Evolutionary conservation across 495 filamentous ascomycete species (phyloP), one percentile per base, ranked within the genome.

Genomic region (Sphaerosporella brunnea): DNA sequence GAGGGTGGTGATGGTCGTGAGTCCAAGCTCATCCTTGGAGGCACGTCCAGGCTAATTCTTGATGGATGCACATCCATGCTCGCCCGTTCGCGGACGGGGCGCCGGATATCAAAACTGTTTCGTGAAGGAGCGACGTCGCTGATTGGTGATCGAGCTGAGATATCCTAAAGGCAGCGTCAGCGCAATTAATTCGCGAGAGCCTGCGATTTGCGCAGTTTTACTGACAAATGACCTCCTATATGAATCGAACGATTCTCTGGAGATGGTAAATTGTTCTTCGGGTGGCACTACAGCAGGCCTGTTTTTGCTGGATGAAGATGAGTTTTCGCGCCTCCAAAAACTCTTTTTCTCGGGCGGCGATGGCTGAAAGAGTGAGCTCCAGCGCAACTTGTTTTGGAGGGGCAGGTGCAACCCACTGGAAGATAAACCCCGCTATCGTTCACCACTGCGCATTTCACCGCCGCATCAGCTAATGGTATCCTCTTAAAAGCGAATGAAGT

Each of bases 341-440:
- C 76, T 70, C 57, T 80, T 81, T 55, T 82, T 84, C 59, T 95
- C 90, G 19, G 79, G 72, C 0, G 90, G 88, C 16, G 90, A 95
- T 24, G 90, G 90, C 85, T 93, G 53, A 21, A 40, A 32, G 11
- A 49, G 26, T n/a, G n/a, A n/a, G n/a, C n/a, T n/a, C n/a, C n/a
- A n/a, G n/a, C n/a, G n/a, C n/a, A n/a, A n/a, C n/a, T n/a, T n/a
- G n/a, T n/a, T n/a, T n/a, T n/a, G 20, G n/a, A n/a, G 44, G 38
- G 48, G 36, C 38, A 37, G 25, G 20, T 43, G 21, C 30, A 21
- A 45, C 68, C 58, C 77, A 93, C 87, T 62, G 90, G 90, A 52
- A 96, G 79, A 66, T 94, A 97, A 45, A 94, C 82, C 37, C 90
- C 90, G 65, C 84, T 88, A 62, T 90, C 88, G 65, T 94, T 90